These are phyloP conservation scores for Skeletonema marinoi DNA, from an alignment of 108 stramenopile genomes.

Conservation along the genomic window DNA sequence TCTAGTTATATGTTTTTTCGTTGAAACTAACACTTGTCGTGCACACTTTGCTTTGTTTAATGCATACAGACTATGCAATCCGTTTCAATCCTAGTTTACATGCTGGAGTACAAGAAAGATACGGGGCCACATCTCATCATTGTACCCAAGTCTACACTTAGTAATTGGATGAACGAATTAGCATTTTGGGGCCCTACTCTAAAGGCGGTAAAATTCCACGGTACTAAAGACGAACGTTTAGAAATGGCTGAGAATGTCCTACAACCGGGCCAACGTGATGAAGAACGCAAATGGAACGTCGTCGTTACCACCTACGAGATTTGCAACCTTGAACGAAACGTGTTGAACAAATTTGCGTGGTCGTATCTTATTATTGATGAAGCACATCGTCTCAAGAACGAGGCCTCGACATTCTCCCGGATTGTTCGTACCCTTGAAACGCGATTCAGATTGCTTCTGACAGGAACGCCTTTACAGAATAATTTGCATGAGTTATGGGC, in stretches of 20 bases:
- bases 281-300: conserved; percentile 90
- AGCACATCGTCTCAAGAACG: conserved; percentile 98
- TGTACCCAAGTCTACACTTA: conserved; percentile 97
- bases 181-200: conserved; percentile 93
- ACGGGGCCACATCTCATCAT: conserved; percentile 93
- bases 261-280: conserved; percentile 51
- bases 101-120: conserved; percentile 61
- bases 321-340: conserved; percentile 27
- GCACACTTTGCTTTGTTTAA: conserved; percentile 54
- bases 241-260: not conserved
- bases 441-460: conserved; percentile 91
- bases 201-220: conserved; percentile 86
- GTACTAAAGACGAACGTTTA: conserved; percentile 21
- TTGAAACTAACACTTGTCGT: not conserved
- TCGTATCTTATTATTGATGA: conserved; percentile 98
- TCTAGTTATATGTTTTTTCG: not conserved
- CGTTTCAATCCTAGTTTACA: conserved; percentile 92
- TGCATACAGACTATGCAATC: conserved; percentile 96
- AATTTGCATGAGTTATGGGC: conserved; percentile 96
- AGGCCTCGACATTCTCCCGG: conserved; percentile 86
- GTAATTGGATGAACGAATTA: conserved; percentile 99
- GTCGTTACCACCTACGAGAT: conserved; percentile 98
- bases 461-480: conserved; percentile 99
- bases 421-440: conserved; percentile 91
- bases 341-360: conserved; percentile 91